Evolutionary conservation across 306 rosid species (phyloP), one percentile per base, ranked within the genome.

Genomic region (Lotus japonicus): DNA sequence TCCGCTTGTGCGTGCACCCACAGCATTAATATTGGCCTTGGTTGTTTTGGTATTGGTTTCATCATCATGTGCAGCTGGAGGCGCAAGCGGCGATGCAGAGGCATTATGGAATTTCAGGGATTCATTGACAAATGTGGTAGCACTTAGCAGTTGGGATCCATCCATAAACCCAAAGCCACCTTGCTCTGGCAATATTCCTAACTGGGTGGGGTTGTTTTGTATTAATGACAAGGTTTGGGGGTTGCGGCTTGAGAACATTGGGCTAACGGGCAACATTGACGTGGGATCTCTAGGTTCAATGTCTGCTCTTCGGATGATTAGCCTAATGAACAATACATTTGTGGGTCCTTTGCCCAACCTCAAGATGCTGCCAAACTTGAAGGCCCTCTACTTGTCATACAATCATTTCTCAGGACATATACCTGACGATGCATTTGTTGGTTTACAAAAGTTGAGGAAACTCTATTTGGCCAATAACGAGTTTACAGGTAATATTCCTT

Each of bases 321-420:
- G 95, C 84, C 65, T 94, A 44, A 87, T 84, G 99, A 94, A 90
- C 77, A 94, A 94, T 58, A 81, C 95, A 5, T 84, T 94, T 60
- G 74, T 44, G 9, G 99, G 99, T 11, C 72, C 88, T 6, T 54
- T 86, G 62, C 99, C 99, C 0, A 49, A 74, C 21, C 4, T 94
- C 1, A 82, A 68, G 46, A 39, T 46, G 62, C 45, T 90, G 2
- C 73, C 75, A 10, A 66, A 53, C 38, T 44, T 94, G 45, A 84
- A 75, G 59, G 78, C 95, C 4, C 41, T 90, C 11, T 90, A 58
- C 73, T 51, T 94, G 50, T 85, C 96, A 2, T 81, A 72, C 19
- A 94, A 94, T 23, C 96, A 87, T 64, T 88, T 94, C 64, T 82
- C 84, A 0, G 99, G 96, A 1, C 64, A 56, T 36, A 90, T 94